Evolutionary conservation across 495 filamentous ascomycete genomes (phyloP).

Genomic region (Penicillium paradoxum): DNA sequence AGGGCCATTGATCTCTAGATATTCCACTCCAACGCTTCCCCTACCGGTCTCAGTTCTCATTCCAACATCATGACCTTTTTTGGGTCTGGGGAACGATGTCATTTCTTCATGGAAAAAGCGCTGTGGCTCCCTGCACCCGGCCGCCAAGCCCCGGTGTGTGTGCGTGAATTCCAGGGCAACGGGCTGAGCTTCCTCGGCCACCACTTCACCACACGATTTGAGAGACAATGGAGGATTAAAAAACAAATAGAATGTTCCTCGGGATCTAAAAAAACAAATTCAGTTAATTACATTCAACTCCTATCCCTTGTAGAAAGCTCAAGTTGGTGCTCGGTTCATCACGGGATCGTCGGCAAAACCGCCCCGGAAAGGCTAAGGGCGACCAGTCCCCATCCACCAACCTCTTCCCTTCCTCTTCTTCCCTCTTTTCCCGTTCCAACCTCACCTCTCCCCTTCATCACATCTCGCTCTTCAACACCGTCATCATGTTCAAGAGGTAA

Average conservation of each 20-base stretch:
- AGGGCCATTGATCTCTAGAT: slow-evolving; percentile 10
- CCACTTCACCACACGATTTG: not conserved
- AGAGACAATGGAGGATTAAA: not conserved
- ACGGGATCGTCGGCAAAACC: slow-evolving; percentile 50
- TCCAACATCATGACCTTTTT: too few species aligned
- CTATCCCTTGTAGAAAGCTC: not conserved
- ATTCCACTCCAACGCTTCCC: not conserved
- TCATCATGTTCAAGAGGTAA: slow-evolving; percentile 89
- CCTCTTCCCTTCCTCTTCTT: slow-evolving; percentile 38
- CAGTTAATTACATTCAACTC: not conserved
- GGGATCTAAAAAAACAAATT: not conserved
- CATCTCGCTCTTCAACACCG: slow-evolving; percentile 48
- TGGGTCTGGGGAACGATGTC: not conserved
- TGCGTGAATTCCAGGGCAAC: slow-evolving; percentile 32
- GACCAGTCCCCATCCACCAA: slow-evolving; percentile 41
- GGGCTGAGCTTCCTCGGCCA: slow-evolving; percentile 11
- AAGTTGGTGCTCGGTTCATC: slow-evolving; percentile 37
- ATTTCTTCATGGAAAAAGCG: not conserved
- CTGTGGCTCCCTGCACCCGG: slow-evolving; percentile 32
- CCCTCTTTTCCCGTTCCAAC: slow-evolving; percentile 36
- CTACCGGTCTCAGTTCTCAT: not conserved
- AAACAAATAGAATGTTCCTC: not conserved
- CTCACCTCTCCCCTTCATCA: slow-evolving; percentile 31
- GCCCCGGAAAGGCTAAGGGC: slow-evolving; percentile 45
- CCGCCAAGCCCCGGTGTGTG: slow-evolving; percentile 40